Evolutionary conservation across 2,329 filamentous ascomycete genomes (phyloP), one percentile per base, ranked within the genome.

Genomic region (Pestalotiopsis sp.): DNA sequence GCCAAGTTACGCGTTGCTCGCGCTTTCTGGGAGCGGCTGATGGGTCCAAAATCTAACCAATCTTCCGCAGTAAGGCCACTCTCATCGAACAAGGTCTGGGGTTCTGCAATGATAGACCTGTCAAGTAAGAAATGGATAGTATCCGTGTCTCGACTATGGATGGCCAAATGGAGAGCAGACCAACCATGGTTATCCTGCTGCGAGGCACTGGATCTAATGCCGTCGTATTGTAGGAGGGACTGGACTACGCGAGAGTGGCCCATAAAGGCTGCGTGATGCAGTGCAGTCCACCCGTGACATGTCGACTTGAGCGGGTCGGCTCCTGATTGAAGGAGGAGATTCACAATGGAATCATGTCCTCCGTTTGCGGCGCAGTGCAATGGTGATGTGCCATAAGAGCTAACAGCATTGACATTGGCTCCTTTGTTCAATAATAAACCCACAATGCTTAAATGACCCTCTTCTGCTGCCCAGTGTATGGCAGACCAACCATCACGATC

Each of bases 101-200:
- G 61, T 64, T 72, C 68, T 66, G 39, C 60, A 70, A 73, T 68
- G 56, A 52, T 41, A 65, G 66, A 64, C 9, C 39, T 68, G 20
- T 62, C 66, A 36, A 71, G 69, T 68, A 75, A 67, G 59, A 70
- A 61, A 62, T 64, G 14, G 66, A 75, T 57, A 38, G 70, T 74
- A 41, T 49, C 69, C 31, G 71, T 57, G 71, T 75, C 63, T 69
- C 71, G 65, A 68, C 70, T 70, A 65, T 74, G 71, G 56, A 74
- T 59, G 59, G 73, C 73, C 64, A 75, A 68, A 72, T 75, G 73
- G 66, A 75, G 73, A 67, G 69, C 70, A 20, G 73, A 73, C 73
- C 73, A 75, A 69, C 73, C 73, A 66, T 75, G 73, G 63, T 74
- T 74, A 49, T 75, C 73, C 71, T 62, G 71, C 66, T 64, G 68